Evolutionary conservation across 495 filamentous ascomycete species (phyloP).

Genomic region (Schizothecium vesticola): DNA sequence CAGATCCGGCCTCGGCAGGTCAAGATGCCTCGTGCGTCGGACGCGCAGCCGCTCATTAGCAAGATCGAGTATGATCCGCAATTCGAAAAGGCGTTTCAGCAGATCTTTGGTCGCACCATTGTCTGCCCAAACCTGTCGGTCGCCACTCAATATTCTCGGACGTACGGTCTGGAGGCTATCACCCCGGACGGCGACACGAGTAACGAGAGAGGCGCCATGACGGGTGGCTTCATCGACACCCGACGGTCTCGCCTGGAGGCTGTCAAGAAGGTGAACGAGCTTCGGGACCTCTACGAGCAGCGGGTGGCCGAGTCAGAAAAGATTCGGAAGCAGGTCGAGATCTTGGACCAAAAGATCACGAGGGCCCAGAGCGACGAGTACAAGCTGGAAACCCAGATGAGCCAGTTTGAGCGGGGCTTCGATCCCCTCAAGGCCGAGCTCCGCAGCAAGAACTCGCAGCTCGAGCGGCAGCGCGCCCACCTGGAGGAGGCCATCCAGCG

Average conservation of each 20-base stretch:
- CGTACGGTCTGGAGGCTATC: constrained; percentile 84
- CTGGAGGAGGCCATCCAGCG: constrained; percentile 65
- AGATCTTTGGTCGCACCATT: constrained; percentile 93
- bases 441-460: constrained; percentile 59
- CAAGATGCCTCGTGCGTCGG: constrained; percentile 78
- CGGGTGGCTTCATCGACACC: constrained; percentile 85
- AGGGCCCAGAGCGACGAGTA: constrained; percentile 71
- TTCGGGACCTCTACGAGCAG: constrained; percentile 67
- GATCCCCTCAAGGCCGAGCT: constrained; percentile 72
- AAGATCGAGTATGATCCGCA: constrained; percentile 74
- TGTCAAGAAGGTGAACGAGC: constrained; percentile 67
- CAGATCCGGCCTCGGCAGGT: constrained; percentile 60
- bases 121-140: constrained; percentile 85
- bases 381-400: constrained; percentile 72
- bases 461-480: constrained; percentile 67
- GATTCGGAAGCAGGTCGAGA: constrained; percentile 56
- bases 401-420: constrained; percentile 76
- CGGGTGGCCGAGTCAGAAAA: constrained; percentile 44
- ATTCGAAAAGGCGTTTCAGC: constrained; percentile 81
- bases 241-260: constrained; percentile 77
- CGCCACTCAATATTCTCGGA: constrained; percentile 82
- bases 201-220: constrained; percentile 90
- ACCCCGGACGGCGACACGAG: constrained; percentile 90
- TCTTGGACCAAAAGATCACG: constrained; percentile 81
- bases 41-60: constrained; percentile 79